These are phyloP conservation scores for Amoeboaphelidium protococcarum DNA, from an alignment of 371 early-diverging fungal species.

Conservation along the genomic window DNA sequence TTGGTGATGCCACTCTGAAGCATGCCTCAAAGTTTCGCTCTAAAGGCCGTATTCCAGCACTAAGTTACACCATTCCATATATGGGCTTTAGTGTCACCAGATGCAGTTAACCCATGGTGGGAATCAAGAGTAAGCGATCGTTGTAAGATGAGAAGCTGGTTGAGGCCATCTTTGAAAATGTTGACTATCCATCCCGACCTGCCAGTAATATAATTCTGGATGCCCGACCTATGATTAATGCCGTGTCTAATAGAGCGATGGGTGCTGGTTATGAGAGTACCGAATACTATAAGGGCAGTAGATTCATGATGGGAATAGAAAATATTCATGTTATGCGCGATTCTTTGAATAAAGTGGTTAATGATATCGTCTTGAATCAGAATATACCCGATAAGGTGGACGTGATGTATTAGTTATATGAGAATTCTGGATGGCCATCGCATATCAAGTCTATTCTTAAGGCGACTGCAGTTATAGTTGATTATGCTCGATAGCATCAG, in stretches of 20 bases:
- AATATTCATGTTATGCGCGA: slow-evolving; percentile 94
- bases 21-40: slow-evolving; percentile 75
- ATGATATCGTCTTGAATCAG: slow-evolving; percentile 21
- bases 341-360: slow-evolving; percentile 46
- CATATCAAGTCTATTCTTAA: slow-evolving; percentile 57
- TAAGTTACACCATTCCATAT: slow-evolving; percentile 60
- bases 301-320: slow-evolving; percentile 67
- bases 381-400: not conserved
- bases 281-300: slow-evolving; percentile 63
- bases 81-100: slow-evolving; percentile 53
- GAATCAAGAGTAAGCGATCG: slow-evolving; percentile 67
- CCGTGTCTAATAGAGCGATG: slow-evolving; percentile 68
- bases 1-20: slow-evolving; percentile 62
- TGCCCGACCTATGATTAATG: slow-evolving; percentile 79
- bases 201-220: slow-evolving; percentile 57
- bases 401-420: slow-evolving; percentile 5
- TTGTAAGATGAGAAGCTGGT: slow-evolving; percentile 89
- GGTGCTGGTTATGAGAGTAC: slow-evolving; percentile 83
- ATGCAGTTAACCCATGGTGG: slow-evolving; percentile 80
- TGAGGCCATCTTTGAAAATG: slow-evolving; percentile 47
- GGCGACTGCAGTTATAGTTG: slow-evolving; percentile 42
- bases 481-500: no score
- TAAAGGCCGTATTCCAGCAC: slow-evolving; percentile 61
- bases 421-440: slow-evolving; percentile 56
- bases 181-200: not conserved